Evolutionary conservation across 2,329 filamentous ascomycete genomes (phyloP).

Genomic region (Fusarium floridanum): DNA sequence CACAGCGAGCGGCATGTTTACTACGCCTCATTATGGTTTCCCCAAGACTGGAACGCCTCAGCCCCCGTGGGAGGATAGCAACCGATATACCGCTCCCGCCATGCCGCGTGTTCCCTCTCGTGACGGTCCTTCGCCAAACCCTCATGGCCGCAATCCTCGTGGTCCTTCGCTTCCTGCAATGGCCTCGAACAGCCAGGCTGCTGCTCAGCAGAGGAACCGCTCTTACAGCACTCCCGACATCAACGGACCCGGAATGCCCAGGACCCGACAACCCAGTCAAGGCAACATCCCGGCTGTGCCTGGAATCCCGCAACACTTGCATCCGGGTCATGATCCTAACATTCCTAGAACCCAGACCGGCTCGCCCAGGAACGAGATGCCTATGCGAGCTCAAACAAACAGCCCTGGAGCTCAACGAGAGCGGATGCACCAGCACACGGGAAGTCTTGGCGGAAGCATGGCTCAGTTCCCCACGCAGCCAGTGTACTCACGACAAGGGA

Average conservation of each 20-base stretch:
- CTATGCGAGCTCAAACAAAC: constrained; percentile 76
- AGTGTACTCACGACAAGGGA: constrained; percentile 63
- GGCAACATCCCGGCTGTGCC: constrained; percentile 77
- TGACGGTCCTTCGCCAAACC: constrained; percentile 77
- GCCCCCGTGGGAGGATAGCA: constrained; percentile 78
- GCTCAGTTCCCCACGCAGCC: constrained; percentile 69
- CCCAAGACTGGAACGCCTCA: constrained; percentile 77
- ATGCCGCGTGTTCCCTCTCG: constrained; percentile 85
- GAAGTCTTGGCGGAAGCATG: constrained; percentile 65
- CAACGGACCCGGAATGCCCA: constrained; percentile 74
- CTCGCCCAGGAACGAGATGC: constrained; percentile 79
- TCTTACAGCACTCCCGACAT: constrained; percentile 98
- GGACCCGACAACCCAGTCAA: constrained; percentile 67
- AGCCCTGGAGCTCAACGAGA: constrained; percentile 78
- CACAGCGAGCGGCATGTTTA: constrained; percentile 80
- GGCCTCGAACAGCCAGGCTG: constrained; percentile 67
- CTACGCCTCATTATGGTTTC: constrained; percentile 71
- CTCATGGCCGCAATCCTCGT: constrained; percentile 75
- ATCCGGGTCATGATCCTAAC: constrained; percentile 70
- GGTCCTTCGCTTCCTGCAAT: constrained; percentile 85
- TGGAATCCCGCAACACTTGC: constrained; percentile 79
- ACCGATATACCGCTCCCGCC: constrained; percentile 89
- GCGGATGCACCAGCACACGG: constrained; percentile 63
- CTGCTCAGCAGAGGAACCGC: constrained; percentile 79
- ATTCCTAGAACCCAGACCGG: constrained; percentile 85